Conservation (phyloP, 257 asterid species). For the Striga asiatica region DNA sequence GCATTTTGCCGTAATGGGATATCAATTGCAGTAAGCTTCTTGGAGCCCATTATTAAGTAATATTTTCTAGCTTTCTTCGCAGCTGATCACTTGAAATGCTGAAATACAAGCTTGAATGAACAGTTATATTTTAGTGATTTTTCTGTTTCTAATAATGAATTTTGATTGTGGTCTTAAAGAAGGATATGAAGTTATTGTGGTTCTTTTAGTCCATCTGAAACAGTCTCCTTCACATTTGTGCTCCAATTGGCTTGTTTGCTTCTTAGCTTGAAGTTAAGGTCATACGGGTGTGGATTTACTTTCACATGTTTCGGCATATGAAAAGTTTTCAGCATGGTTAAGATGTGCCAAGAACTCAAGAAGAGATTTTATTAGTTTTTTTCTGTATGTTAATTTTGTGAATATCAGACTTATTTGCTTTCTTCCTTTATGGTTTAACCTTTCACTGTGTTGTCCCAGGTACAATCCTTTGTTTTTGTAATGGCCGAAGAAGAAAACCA, state of each 20-base stretch:
- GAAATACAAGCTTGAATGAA: neutral
- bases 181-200: neutral
- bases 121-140: neutral
- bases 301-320: neutral
- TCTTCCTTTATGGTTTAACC: neutral
- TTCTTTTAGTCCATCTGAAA: neutral
- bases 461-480: conserved; percentile 75
- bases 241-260: conserved; percentile 1
- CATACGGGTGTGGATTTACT: neutral
- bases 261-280: neutral
- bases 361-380: no score
- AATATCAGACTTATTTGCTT: neutral
- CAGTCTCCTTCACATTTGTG: neutral
- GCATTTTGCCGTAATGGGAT: conserved; percentile 73
- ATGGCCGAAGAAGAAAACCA: conserved; percentile 93
- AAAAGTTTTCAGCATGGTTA: neutral
- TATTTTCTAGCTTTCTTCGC: no score
- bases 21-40: conserved; percentile 61
- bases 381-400: no score
- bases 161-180: no score
- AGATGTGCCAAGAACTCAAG: no score
- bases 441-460: conserved; percentile 36
- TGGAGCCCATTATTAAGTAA: neutral
- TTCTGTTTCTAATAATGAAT: neutral
- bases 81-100: neutral